Evolutionary conservation across 345 rosid genomes (phyloP), one percentile per base, ranked within the genome.

Genomic region (Toxicodendron radicans): DNA sequence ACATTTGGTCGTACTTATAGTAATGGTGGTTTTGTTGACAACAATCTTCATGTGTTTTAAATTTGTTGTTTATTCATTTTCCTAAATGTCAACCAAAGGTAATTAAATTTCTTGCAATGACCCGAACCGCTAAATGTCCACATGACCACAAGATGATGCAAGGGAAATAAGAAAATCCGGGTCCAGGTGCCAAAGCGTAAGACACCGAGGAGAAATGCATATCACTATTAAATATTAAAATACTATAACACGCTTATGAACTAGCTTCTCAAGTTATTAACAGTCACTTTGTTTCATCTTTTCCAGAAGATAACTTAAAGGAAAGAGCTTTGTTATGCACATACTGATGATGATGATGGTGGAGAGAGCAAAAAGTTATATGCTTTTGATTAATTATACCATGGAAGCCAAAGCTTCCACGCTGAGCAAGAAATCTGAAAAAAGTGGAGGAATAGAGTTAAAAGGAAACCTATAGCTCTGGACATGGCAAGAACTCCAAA

Each of bases 401-500:
- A 45, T 32, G 59, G 64, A 68, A 21, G 70, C 32, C 53, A 46
- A 67, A 43, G 27, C 54, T 14, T 14, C 17, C 38, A 63, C 11
- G 48, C 48, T 49, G 27, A 57, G 56, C 56, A 27, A n/a, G 51
- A 70, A 70, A 73, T 65, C 18, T 51, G 56, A 56, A 73, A 79
- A 58, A 58, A 72, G 61, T n/a, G 62, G 52, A 70, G 75, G 38
- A 65, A 17, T 43, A 46, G 77, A 75, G 76, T 70, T 58, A 61
- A 73, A 78, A 60, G 16, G 46, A 71, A 83, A 84, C 92, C 85
- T 84, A 89, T 89, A 51, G 90, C 89, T 79, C 93, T 78, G 77
- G 93, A 89, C 93, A 89, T 89, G 45, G 93, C 86, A 68, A 89
- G 93, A 84, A 89, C 93, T 78, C 93, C 93, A 49, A 87, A 72